Percentiles rank a stretch among this genome's conserved stretches.
These are phyloP conservation scores for Entomortierella parvispora DNA, from an alignment of 192 early-diverging fungal species.

Conservation along the genomic window DNA sequence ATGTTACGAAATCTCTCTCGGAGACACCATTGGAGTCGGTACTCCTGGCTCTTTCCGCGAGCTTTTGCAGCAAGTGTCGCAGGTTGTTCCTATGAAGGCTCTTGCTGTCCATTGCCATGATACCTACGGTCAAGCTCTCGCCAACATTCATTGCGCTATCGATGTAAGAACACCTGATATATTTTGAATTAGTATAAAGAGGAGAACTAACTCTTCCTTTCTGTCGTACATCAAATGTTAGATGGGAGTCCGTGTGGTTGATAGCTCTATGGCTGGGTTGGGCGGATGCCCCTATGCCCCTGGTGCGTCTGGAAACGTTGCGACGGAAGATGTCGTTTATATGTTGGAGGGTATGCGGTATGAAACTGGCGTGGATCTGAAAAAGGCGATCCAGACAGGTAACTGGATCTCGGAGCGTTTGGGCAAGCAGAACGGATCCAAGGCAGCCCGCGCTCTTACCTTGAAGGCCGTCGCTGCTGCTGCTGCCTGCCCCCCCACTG, in stretches of 20 bases:
- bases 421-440: constrained; percentile 71
- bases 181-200: background rate
- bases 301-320: constrained; percentile 97
- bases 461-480: constrained; percentile 37
- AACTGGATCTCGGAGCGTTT: constrained; percentile 89
- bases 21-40: constrained; percentile 96
- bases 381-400: constrained; percentile 79
- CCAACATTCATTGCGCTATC: constrained; percentile 87
- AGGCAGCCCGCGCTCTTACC: constrained; percentile 61
- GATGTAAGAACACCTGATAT: constrained; percentile 51
- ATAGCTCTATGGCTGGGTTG: constrained; percentile 90
- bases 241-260: constrained; percentile 91
- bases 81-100: constrained; percentile 76
- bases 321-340: constrained; percentile 96
- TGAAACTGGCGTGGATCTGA: constrained; percentile 82
- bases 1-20: constrained; percentile 96
- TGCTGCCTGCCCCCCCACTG: constrained; percentile 40
- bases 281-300: constrained; percentile 96
- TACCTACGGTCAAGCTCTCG: constrained; percentile 96
- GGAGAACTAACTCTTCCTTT: background rate
- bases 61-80: constrained; percentile 76
- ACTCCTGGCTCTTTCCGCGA: constrained; percentile 64
- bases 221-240: constrained; percentile 13
- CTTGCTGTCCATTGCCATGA: constrained; percentile 97
- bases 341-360: constrained; percentile 89